phyloP scores from a whole-genome alignment of 2,329 filamentous ascomycete species.

The Trematosphaeria pertusa region DNA sequence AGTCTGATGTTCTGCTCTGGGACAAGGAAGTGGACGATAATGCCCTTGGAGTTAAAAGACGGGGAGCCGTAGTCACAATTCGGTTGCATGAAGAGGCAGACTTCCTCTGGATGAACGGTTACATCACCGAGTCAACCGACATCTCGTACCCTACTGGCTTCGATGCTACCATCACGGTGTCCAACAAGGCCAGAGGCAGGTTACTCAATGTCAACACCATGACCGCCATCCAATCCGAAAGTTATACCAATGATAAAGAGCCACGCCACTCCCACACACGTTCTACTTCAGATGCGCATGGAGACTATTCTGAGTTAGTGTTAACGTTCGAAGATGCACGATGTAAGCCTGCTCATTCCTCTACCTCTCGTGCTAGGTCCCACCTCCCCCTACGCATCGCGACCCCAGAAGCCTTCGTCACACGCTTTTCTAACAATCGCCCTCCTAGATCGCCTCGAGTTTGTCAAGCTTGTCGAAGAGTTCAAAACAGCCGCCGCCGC shows the following conservation, averaged over 20 bases:
- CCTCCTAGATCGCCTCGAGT: constrained; percentile 2
- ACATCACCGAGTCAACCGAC: constrained; percentile 7
- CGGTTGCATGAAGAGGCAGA: constrained; percentile 6
- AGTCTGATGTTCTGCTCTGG: constrained; percentile 19
- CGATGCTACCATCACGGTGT: constrained; percentile 16
- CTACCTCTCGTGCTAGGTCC: neutral
- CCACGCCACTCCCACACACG: neutral
- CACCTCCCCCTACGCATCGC: too few species aligned
- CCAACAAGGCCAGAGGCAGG: constrained; percentile 13
- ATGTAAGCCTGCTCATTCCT: too few species aligned
- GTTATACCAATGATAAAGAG: neutral
- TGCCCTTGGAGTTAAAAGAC: too few species aligned
- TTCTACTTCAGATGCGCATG: neutral
- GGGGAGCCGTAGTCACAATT: constrained; percentile 10
- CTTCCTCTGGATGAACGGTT: constrained; percentile 15
- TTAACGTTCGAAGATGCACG: constrained; percentile 15
- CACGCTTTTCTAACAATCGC: neutral
- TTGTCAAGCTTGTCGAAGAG: constrained; percentile 2
- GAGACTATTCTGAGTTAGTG: constrained; percentile 6
- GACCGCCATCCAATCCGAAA: constrained; percentile 13
- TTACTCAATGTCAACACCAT: constrained; percentile 19
- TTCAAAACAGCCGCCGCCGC: constrained; percentile 8
- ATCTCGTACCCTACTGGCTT: constrained; percentile 1
- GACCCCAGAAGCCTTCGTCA: constrained; percentile 8
- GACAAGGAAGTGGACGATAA: constrained; percentile 1